Evolutionary conservation across 2,329 filamentous ascomycete genomes (phyloP).

Genomic region (Phaeosphaeriaceae sp.): DNA sequence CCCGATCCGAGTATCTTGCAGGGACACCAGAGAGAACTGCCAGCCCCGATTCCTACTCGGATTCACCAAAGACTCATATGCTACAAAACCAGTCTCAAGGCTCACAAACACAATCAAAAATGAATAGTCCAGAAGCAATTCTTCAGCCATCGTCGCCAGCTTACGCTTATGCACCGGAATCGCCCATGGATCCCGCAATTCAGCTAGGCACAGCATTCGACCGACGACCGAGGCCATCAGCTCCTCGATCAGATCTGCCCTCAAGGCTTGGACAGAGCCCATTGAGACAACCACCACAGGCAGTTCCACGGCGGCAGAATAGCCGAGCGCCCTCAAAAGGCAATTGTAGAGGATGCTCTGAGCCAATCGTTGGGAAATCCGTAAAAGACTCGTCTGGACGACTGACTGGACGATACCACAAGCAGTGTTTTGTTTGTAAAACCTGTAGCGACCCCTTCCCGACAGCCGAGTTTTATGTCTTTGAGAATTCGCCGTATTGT

Average conservation of each 20-base stretch:
- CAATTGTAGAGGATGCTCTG: conserved; percentile 81
- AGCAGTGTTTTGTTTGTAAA: conserved; percentile 89
- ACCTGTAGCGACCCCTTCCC: conserved; percentile 82
- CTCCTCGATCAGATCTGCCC: conserved; percentile 19
- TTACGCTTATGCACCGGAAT: conserved; percentile 39
- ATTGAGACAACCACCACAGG: conserved; percentile 15
- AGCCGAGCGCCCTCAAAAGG: conserved; percentile 64
- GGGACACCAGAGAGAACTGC: conserved; percentile 33
- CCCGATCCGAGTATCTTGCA: conserved; percentile 30
- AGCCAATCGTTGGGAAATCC: conserved; percentile 85
- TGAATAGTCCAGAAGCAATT: conserved; percentile 28
- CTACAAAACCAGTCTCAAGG: conserved; percentile 21
- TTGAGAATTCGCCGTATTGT: conserved; percentile 87
- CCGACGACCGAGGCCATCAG: conserved; percentile 20
- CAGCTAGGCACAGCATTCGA: conserved; percentile 39
- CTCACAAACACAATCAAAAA: conserved; percentile 27
- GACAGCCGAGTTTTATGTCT: conserved; percentile 91
- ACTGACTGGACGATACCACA: conserved; percentile 92
- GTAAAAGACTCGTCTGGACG: conserved; percentile 93
- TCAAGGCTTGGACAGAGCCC: conserved; percentile 21
- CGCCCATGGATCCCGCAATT: conserved; percentile 50
- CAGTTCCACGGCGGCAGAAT: conserved; percentile 23
- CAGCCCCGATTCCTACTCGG: conserved; percentile 40
- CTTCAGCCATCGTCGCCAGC: conserved; percentile 30
- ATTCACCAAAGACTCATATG: conserved; percentile 21